phyloP scores from a whole-genome alignment of 2,329 filamentous ascomycete genomes.

The Sporothrix luriei region DNA sequence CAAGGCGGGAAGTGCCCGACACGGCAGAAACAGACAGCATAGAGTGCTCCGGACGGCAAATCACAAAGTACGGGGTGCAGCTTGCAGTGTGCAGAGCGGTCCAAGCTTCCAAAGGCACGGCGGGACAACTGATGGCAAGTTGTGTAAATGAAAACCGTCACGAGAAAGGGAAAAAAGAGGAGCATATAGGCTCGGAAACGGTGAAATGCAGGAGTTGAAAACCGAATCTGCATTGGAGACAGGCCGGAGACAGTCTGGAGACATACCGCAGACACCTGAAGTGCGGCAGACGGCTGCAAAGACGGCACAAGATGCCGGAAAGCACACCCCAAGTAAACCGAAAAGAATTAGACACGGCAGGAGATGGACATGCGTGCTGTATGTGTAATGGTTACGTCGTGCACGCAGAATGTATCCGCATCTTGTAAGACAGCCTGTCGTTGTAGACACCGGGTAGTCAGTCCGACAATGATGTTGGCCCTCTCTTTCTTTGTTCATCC shows the following conservation, averaged over 20 bases:
- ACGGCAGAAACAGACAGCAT: not conserved
- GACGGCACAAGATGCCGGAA: conserved; percentile 8
- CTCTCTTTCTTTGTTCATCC: no score
- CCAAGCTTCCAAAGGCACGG: conserved; percentile 13
- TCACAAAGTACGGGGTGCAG: conserved; percentile 28
- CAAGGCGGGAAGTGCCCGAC: conserved; percentile 13
- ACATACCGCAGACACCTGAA: conserved; percentile 6
- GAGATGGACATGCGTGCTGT: conserved; percentile 15
- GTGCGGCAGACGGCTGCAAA: conserved; percentile 22
- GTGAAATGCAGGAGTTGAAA: not conserved
- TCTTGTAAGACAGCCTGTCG: not conserved
- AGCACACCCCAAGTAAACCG: not conserved
- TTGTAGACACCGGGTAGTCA: not conserved
- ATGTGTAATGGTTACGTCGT: not conserved
- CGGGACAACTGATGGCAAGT: not conserved
- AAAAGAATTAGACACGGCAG: conserved; percentile 2
- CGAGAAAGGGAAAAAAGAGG: not conserved
- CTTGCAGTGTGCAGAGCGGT: conserved; percentile 24
- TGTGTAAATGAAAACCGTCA: not conserved
- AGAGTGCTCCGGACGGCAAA: not conserved
- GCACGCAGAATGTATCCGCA: no score
- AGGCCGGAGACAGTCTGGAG: not conserved
- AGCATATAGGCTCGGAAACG: not conserved
- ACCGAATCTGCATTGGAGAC: conserved; percentile 1
- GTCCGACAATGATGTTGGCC: not conserved